Conservation (phyloP, 2,329 filamentous ascomycete genomes). For the Coniella lustricola region DNA sequence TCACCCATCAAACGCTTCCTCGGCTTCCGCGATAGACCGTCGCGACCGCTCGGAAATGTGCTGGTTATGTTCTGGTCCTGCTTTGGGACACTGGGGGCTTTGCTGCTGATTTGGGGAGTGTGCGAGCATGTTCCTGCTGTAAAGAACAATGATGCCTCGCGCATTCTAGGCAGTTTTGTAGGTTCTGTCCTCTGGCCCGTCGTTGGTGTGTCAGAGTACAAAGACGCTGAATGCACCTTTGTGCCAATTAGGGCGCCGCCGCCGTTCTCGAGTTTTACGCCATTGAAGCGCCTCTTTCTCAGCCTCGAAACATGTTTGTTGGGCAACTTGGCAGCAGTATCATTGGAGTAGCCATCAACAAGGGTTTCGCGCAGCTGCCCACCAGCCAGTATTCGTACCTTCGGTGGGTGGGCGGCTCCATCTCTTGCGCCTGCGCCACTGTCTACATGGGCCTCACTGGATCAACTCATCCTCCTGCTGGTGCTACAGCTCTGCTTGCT, state of each 20-base stretch:
- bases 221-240: no score
- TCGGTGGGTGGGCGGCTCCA: constrained; percentile 57
- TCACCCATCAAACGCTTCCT: constrained; percentile 60
- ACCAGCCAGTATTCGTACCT: constrained; percentile 37
- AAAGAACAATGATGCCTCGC: constrained; percentile 42
- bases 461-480: constrained; percentile 67
- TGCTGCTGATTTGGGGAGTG: constrained; percentile 53
- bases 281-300: constrained; percentile 64
- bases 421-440: constrained; percentile 58
- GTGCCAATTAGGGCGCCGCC: constrained; percentile 53
- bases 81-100: constrained; percentile 55
- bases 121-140: constrained; percentile 49
- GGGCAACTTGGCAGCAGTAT: constrained; percentile 59
- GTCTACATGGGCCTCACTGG: constrained; percentile 62
- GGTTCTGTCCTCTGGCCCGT: constrained; percentile 24
- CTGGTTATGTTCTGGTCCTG: constrained; percentile 55
- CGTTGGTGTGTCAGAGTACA: no score
- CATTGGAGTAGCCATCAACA: constrained; percentile 55
- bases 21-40: constrained; percentile 45
- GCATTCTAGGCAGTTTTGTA: constrained; percentile 66
- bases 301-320: constrained; percentile 62
- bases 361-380: constrained; percentile 52
- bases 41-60: constrained; percentile 46
- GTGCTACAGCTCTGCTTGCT: constrained; percentile 65
- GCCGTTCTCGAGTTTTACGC: constrained; percentile 70